These are phyloP conservation scores for Eucalyptus brandiana DNA, from an alignment of 345 rosid genomes.

Conservation along the genomic window DNA sequence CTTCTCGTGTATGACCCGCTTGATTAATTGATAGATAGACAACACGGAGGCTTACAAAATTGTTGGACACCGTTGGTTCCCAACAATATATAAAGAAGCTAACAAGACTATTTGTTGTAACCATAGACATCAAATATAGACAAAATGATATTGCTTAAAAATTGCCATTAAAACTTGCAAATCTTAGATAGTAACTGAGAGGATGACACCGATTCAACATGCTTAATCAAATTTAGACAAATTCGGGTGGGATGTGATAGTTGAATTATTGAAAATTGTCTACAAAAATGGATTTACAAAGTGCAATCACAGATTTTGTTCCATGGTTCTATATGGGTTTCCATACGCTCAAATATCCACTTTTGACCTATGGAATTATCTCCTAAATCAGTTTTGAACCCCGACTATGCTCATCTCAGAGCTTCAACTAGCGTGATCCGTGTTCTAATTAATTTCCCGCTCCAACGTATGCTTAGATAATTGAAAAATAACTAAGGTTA, in stretches of 20 bases:
- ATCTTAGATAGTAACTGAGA: background rate
- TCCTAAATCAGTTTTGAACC: background rate
- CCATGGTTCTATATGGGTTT: background rate
- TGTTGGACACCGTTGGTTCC: background rate
- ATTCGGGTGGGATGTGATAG: background rate
- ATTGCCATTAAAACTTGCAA: background rate
- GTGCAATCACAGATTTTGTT: background rate
- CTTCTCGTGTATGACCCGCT: background rate
- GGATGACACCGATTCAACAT: background rate
- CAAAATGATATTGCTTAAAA: background rate
- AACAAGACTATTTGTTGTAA: background rate
- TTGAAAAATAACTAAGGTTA: background rate
- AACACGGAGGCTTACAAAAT: background rate
- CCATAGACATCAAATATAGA: background rate
- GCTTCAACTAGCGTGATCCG: background rate
- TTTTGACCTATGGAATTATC: background rate
- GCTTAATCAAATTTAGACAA: background rate
- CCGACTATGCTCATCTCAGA: too few species aligned
- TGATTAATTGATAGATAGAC: background rate
- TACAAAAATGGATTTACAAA: background rate
- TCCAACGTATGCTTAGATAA: background rate
- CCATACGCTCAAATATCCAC: background rate
- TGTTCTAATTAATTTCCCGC: background rate
- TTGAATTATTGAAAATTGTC: background rate
- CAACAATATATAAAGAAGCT: background rate